Evolutionary conservation across 129 eudicot species (phyloP), one percentile per base, ranked within the genome.

Genomic region (Pseudognaphalium luteoalbum): DNA sequence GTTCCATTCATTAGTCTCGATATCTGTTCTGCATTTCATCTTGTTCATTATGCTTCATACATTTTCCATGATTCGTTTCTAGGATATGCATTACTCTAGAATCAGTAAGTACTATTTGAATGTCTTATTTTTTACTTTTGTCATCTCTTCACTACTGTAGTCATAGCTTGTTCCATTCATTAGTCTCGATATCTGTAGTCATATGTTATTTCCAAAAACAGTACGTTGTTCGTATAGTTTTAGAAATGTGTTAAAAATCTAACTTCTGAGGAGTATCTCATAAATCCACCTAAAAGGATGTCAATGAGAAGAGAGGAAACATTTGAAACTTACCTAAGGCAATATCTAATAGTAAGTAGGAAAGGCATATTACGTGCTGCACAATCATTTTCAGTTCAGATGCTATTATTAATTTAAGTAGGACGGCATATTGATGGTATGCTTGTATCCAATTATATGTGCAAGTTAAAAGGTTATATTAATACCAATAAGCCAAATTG

Each of bases 1-100:
- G 58, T 25, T 74, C 42, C 28, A 61, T 44, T 59, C 42, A 47
- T 62, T 17, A 28, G 62, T 44, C 70, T 74, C 21, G 12, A 8
- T 12, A 41, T 41, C 19, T 34, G 42, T 59, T 22, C 64, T 17
- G 17, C 14, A 37, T 73, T 6, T 20, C 41, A 22, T 39, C 47
- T 4, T 39, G 29, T 41, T 58, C 59, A 1, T 72, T 74, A 41
- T 25, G 42, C 78, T 60, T 60, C 70, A 41, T 7, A 25, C 17
- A 7, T 25, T 25, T 42, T 41, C 52, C 21, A 21, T 34, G 17
- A 30, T 51, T 68, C 66, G 35, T 63, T 63, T 28, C 39, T 37
- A 16, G 22, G 64, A n/a, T 34, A 30, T 32, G 66, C 72, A 41
- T 68, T 35, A 34, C 52, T 20, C 51, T 76, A 19, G 22, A 47